Base-by-base conservation (phyloP, 176 grass and related monocot genomes). In the Otatea glauca region DNA sequence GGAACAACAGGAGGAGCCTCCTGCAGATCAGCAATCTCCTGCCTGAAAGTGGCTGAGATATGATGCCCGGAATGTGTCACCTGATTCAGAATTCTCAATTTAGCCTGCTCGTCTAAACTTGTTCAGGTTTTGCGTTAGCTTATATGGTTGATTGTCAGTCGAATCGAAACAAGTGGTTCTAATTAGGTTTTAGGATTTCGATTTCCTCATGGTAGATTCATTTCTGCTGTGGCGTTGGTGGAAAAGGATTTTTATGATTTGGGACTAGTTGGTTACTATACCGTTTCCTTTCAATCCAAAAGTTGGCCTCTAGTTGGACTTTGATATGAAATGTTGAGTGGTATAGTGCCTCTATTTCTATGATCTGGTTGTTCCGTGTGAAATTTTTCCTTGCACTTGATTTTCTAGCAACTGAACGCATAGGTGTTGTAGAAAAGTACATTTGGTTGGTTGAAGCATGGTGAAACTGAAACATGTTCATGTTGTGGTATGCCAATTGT, bases 1-100 rank as follows among this genome's bases (percentile, higher is more conserved):
- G 15, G 81, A 79, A 53, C 90, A 86, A 25, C 63, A 84, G 32
- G 60, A 79, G 32, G 79, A 78, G 13, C 56, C 65, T 68, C 44
- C 59, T 20, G 76, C 39, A 69, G 62, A 72, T 14, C 83, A 89
- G 62, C 83, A 83, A 37, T 55, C 76, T 35, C 58, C 58, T 71
- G 35, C 55, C 50, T 81, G 50, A 42, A 61, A 87, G 68, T 79
- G 84, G 68, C 48, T 87, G 68, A 87, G 49, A 62, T 35, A 47
- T 29, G 38, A 34, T 74, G 25, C 65, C 25, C 15, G 27, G 7
- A 58, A 49, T 20, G 21, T 66, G 66, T 49, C 29, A 16, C 16
- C 32, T 43, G 67, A 68, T 79, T 79, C 74, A 68, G 41, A 27
- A 54, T 35, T 49, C 3, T 62, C 77, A 32, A 75, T 59, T 90